A percentile compares a stretch with the other conserved stretches of the same genome.
Evolutionary conservation across 2,329 filamentous ascomycete genomes (phyloP).

Genomic region (Talaromyces pinophilus): DNA sequence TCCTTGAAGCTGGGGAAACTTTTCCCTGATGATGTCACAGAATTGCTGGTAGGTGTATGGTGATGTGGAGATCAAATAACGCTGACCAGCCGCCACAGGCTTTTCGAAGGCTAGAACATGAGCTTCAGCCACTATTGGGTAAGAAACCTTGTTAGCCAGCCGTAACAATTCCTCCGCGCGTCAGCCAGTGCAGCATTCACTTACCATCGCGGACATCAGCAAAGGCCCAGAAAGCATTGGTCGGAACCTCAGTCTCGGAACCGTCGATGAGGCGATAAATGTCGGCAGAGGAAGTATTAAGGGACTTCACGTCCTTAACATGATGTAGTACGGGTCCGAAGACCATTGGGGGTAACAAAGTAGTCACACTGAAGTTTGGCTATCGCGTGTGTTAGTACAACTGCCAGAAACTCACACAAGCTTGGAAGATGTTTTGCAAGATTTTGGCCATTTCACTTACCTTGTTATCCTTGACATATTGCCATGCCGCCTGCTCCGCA

Average conservation of each 20-base stretch:
- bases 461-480: conserved; percentile 46
- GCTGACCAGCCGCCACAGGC: conserved; percentile 39
- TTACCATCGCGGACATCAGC: conserved; percentile 47
- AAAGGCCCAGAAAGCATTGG: conserved; percentile 58
- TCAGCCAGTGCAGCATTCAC: background rate
- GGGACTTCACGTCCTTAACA: conserved; percentile 57
- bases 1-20: conserved; percentile 36
- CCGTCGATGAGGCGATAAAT: conserved; percentile 63
- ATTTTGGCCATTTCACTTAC: background rate
- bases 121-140: conserved; percentile 35
- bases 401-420: background rate
- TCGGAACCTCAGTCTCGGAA: conserved; percentile 50
- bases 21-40: conserved; percentile 37
- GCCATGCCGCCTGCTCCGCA: conserved; percentile 61
- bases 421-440: background rate
- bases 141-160: background rate
- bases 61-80: conserved; percentile 42
- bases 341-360: conserved; percentile 59
- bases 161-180: background rate
- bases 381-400: conserved; percentile 40
- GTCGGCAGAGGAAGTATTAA: conserved; percentile 71
- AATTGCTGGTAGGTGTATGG: conserved; percentile 41
- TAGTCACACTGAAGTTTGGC: conserved; percentile 56
- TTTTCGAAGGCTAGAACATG: conserved; percentile 44
- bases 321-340: conserved; percentile 64